A percentile compares a stretch with the other conserved stretches of the same genome.
Evolutionary conservation across 805 yeast species (phyloP).

Genomic region (Pichia eremophila): DNA sequence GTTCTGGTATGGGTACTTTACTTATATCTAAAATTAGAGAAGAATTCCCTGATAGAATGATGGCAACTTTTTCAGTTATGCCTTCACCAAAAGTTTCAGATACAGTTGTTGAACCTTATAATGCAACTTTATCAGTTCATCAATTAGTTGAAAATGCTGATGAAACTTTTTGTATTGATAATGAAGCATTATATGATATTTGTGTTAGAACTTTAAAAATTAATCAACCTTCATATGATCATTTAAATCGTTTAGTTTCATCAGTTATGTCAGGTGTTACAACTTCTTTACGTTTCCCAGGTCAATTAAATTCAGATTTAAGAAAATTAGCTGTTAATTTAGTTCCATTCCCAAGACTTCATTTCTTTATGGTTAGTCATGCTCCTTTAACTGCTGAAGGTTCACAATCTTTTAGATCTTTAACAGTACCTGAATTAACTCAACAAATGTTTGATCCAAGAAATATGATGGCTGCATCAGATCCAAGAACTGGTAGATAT

Average conservation of each 20-base stretch:
- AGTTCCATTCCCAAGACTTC: conserved; percentile 92
- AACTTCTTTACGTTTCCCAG: conserved; percentile 88
- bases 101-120: conserved; percentile 92
- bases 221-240: conserved; percentile 67
- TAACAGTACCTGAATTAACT: conserved; percentile 84
- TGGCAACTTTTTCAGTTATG: conserved; percentile 89
- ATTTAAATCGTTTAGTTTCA: conserved; percentile 75
- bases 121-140: conserved; percentile 83
- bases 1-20: conserved; percentile 93
- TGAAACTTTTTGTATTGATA: conserved; percentile 92
- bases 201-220: conserved; percentile 80
- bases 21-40: conserved; percentile 79
- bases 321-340: conserved; percentile 89
- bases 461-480: conserved; percentile 94
- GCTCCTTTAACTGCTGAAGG: conserved; percentile 83
- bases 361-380: conserved; percentile 91
- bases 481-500: conserved; percentile 85
- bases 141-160: conserved; percentile 86
- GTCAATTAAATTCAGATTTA: conserved; percentile 87
- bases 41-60: conserved; percentile 92
- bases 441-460: conserved; percentile 89
- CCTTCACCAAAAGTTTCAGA: conserved; percentile 89
- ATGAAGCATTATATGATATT: conserved; percentile 85
- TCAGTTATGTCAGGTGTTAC: conserved; percentile 95
- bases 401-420: conserved; percentile 72